These are phyloP conservation scores for Casuarina equisetifolia DNA, from an alignment of 306 rosid species.

Conservation along the genomic window DNA sequence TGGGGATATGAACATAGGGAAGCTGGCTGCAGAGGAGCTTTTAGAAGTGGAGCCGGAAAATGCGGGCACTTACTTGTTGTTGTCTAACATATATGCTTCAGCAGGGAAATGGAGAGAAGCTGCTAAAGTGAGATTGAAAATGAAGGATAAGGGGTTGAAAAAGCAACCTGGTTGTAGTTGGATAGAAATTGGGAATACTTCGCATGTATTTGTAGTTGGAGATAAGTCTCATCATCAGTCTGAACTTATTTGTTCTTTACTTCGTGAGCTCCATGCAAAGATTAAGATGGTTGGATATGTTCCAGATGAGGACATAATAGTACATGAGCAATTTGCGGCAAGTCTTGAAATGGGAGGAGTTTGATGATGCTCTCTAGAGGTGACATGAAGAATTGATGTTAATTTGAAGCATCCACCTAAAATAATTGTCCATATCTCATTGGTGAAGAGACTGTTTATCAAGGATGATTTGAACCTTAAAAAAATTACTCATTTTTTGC, in stretches of 20 bases:
- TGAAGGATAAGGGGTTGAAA: slow-evolving; percentile 52
- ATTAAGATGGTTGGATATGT: slow-evolving; percentile 39
- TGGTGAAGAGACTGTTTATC: background rate
- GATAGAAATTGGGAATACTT: slow-evolving; percentile 47
- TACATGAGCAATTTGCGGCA: slow-evolving; percentile 12
- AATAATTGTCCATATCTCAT: background rate
- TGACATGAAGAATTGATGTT: background rate
- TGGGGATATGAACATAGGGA: slow-evolving; percentile 33
- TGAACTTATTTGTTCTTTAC: slow-evolving; percentile 29
- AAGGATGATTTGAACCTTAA: background rate
- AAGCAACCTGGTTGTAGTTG: slow-evolving; percentile 61
- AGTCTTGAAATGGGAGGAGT: background rate
- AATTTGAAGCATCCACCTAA: background rate
- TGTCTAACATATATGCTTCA: slow-evolving; percentile 46
- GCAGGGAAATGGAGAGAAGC: slow-evolving; percentile 54
- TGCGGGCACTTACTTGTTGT: slow-evolving; percentile 41
- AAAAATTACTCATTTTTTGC: background rate
- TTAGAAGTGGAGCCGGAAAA: slow-evolving; percentile 35
- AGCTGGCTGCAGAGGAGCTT: slow-evolving; percentile 40
- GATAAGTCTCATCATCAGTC: slow-evolving; percentile 36
- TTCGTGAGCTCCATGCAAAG: slow-evolving; percentile 37
- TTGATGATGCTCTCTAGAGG: background rate
- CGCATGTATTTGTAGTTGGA: slow-evolving; percentile 45
- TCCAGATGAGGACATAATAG: slow-evolving; percentile 10
- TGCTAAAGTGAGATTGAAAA: slow-evolving; percentile 46